Percentiles rank a stretch among this genome's conserved stretches.
Conservation (phyloP, 805 yeast genomes). For the Schizosaccharomyces octosporus region DNA sequence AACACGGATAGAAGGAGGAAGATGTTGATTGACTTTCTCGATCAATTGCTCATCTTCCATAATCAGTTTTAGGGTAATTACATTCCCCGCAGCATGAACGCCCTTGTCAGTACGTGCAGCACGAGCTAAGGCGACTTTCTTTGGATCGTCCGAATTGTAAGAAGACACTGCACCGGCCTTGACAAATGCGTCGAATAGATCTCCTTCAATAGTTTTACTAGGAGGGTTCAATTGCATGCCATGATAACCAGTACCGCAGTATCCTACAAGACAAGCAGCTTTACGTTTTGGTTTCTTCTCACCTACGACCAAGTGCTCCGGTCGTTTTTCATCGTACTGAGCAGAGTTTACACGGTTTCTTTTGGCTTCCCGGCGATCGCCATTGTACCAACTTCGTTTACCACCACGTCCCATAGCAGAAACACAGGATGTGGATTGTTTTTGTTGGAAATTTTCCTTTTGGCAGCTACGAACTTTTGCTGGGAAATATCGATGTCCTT, state of each 20-base stretch:
- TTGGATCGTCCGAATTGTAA: conserved; percentile 69
- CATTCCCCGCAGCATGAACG: conserved; percentile 92
- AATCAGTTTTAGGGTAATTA: conserved; percentile 59
- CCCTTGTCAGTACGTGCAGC: conserved; percentile 72
- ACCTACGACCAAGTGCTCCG: not conserved
- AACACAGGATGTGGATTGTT: not conserved
- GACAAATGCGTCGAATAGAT: conserved; percentile 56
- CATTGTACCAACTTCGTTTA: not conserved
- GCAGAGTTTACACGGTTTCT: not conserved
- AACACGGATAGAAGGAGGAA: conserved; percentile 71
- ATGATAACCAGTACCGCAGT: conserved; percentile 89
- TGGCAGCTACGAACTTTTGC: no score
- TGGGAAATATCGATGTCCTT: no score
- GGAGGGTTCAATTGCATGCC: conserved; percentile 92
- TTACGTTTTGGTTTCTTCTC: conserved; percentile 33
- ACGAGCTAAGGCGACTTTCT: conserved; percentile 44
- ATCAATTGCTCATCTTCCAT: conserved; percentile 58
- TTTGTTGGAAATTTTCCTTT: not conserved
- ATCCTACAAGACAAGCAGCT: conserved; percentile 76
- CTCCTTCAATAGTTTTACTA: conserved; percentile 72
- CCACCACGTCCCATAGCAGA: not conserved
- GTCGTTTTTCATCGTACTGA: not conserved
- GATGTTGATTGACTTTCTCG: conserved; percentile 39
- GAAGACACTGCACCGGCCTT: conserved; percentile 71
- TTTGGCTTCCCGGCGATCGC: conserved; percentile 1